A percentile compares a stretch with the other conserved stretches of the same genome.
These are phyloP conservation scores for Crataegus laevigata DNA, from an alignment of 306 rosid species.

Conservation along the genomic window DNA sequence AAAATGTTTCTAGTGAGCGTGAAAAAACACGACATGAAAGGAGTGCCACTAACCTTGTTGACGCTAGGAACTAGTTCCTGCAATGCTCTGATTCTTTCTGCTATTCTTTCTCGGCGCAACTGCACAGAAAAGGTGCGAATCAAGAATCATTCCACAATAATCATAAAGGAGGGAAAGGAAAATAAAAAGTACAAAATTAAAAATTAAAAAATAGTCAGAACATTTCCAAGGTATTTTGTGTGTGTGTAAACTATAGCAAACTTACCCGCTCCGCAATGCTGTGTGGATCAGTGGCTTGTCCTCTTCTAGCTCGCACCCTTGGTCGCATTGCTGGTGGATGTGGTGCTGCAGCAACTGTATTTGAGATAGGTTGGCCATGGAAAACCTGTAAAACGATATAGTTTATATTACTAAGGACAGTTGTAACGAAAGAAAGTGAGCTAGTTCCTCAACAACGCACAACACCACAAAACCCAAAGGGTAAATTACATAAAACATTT, in stretches of 20 bases:
- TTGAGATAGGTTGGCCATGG: slow-evolving; percentile 73
- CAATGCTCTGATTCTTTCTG: slow-evolving; percentile 94
- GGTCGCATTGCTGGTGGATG: slow-evolving; percentile 95
- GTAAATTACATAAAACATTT: background rate
- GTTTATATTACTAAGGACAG: slow-evolving; percentile 9
- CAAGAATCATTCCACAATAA: background rate
- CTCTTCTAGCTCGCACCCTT: slow-evolving; percentile 93
- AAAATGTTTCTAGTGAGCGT: background rate
- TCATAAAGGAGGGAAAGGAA: background rate
- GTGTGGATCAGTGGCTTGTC: slow-evolving; percentile 99
- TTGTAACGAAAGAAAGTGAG: background rate
- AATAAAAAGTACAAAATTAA: background rate
- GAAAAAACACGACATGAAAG: slow-evolving; percentile 1
- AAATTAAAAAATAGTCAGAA: background rate
- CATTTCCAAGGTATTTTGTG: background rate
- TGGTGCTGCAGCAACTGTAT: slow-evolving; percentile 50
- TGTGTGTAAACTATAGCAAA: background rate
- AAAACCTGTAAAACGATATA: slow-evolving; percentile 46
- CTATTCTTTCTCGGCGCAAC: slow-evolving; percentile 98
- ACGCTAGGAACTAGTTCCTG: slow-evolving; percentile 97
- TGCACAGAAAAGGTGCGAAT: slow-evolving; percentile 24
- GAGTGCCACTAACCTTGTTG: slow-evolving; percentile 56
- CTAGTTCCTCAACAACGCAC: background rate
- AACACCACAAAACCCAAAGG: background rate
- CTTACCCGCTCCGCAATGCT: slow-evolving; percentile 97